phyloP scores from a whole-genome alignment of 345 rosid genomes.

The Conringia planisiliqua region DNA sequence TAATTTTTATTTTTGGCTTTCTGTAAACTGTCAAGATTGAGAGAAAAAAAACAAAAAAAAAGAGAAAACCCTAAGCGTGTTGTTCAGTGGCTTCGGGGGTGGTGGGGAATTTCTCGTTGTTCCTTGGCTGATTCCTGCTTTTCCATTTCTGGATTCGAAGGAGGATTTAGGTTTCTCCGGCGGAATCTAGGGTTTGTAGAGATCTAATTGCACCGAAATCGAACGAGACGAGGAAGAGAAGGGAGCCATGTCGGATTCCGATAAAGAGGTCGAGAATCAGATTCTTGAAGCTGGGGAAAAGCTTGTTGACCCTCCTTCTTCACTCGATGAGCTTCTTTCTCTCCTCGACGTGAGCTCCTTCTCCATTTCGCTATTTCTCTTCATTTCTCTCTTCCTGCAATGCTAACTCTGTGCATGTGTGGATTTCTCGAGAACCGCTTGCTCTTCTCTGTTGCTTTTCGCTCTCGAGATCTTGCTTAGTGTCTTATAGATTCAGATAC shows the following conservation, averaged over 20 bases:
- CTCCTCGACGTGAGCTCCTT: conserved; percentile 71
- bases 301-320: conserved; percentile 67
- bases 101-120: background rate
- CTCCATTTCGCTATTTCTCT: background rate
- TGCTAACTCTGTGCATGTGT: conserved; percentile 24
- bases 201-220: conserved; percentile 25
- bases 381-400: background rate
- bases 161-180: background rate
- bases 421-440: background rate
- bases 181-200: conserved; percentile 23
- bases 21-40: background rate
- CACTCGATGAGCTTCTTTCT: conserved; percentile 68
- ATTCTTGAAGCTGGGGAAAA: conserved; percentile 64
- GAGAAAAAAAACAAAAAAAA: background rate
- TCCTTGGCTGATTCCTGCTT: background rate
- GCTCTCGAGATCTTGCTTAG: background rate
- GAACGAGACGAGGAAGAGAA: background rate
- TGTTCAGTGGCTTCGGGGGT: conserved; percentile 12
- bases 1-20: background rate
- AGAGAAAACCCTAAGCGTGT: conserved; percentile 35
- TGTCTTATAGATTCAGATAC: too few relatives aligned
- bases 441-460: background rate
- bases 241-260: conserved; percentile 49
- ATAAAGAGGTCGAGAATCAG: conserved; percentile 62
- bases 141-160: conserved; percentile 1